These are phyloP conservation scores for Starmera pachycereana DNA, from an alignment of 805 yeast genomes.

Conservation along the genomic window DNA sequence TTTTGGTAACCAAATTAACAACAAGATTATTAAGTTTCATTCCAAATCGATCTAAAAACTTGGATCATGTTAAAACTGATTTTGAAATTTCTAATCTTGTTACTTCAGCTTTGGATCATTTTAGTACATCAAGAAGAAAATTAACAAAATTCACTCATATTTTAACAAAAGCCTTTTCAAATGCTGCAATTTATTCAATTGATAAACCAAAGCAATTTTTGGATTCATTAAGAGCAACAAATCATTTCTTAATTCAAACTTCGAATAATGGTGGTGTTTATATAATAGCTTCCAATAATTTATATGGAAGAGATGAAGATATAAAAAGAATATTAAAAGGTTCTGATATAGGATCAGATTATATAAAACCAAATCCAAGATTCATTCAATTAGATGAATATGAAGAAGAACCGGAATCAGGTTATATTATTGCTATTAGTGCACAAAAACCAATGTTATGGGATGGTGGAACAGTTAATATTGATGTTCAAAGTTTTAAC, in stretches of 20 bases:
- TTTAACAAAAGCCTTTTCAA: constrained; percentile 61
- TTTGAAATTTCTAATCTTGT: constrained; percentile 30
- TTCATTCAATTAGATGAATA: constrained; percentile 14
- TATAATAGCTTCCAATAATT: constrained; percentile 56
- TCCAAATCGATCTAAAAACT: constrained; percentile 60
- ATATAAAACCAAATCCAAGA: constrained; percentile 18
- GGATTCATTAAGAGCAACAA: constrained; percentile 47
- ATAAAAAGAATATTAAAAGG: constrained; percentile 35
- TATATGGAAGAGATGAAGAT: constrained; percentile 29
- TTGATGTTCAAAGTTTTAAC: constrained; percentile 29
- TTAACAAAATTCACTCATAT: constrained; percentile 66
- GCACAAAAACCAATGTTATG: constrained; percentile 82
- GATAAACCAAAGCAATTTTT: constrained; percentile 42
- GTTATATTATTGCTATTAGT: constrained; percentile 63
- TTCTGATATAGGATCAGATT: constrained; percentile 41
- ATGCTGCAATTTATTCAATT: constrained; percentile 53
- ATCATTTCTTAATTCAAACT: constrained; percentile 71
- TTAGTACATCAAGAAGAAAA: constrained; percentile 72
- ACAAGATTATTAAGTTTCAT: constrained; percentile 62
- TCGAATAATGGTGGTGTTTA: constrained; percentile 68
- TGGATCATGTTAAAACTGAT: constrained; percentile 31
- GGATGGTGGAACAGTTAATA: constrained; percentile 69
- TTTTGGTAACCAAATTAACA: constrained; percentile 54
- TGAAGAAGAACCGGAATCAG: constrained; percentile 25
- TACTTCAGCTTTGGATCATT: constrained; percentile 53